These are phyloP conservation scores for Pilaira anomala DNA, from an alignment of 192 early-diverging fungal species.

Conservation along the genomic window DNA sequence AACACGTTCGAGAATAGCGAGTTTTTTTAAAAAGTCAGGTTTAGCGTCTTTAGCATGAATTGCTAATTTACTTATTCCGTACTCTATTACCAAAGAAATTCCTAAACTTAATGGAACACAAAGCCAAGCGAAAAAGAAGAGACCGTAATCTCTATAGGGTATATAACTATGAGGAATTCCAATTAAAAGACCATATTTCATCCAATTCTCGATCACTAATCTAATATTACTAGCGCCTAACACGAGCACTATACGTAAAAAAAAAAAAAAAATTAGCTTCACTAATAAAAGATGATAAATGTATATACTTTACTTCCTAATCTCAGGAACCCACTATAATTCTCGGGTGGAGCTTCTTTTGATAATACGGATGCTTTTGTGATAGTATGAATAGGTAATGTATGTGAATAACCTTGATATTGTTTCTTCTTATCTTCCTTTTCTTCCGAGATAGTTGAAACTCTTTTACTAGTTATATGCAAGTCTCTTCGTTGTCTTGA, in stretches of 20 bases:
- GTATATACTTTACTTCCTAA: slow-evolving; percentile 52
- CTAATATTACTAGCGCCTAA: slow-evolving; percentile 81
- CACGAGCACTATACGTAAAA: slow-evolving; percentile 54
- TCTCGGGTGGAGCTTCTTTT: slow-evolving; percentile 81
- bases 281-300: not conserved
- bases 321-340: slow-evolving; percentile 83
- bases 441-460: slow-evolving; percentile 24
- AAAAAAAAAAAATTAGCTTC: slow-evolving; percentile 5
- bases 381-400: slow-evolving; percentile 59
- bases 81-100: slow-evolving; percentile 61
- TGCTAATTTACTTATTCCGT: slow-evolving; percentile 36
- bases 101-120: slow-evolving; percentile 53
- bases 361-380: slow-evolving; percentile 69
- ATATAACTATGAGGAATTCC: slow-evolving; percentile 55
- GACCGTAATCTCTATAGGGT: slow-evolving; percentile 54
- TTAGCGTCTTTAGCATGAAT: slow-evolving; percentile 25
- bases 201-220: slow-evolving; percentile 83
- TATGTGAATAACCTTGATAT: slow-evolving; percentile 35
- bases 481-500: slow-evolving; percentile 23
- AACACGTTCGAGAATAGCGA: slow-evolving; percentile 23
- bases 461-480: slow-evolving; percentile 21
- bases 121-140: slow-evolving; percentile 48
- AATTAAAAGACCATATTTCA: slow-evolving; percentile 85
- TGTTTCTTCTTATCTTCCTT: slow-evolving; percentile 27
- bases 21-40: slow-evolving; percentile 15